A percentile compares a stretch with the other conserved stretches of the same genome.
Evolutionary conservation across 179 eudicot genomes (phyloP).

Genomic region (Monotropa hypopitys): DNA sequence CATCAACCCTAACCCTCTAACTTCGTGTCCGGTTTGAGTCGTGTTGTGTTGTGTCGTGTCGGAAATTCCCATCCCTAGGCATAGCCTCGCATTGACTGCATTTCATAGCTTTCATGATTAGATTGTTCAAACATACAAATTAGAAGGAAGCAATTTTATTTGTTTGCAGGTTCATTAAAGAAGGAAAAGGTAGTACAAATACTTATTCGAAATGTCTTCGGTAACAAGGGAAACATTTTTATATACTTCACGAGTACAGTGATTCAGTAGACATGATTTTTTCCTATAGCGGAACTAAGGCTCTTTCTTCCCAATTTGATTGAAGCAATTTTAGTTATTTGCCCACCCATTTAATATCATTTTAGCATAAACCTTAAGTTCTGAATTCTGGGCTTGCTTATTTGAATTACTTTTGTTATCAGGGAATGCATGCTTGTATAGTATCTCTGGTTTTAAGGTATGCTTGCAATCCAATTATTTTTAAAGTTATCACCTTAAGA

Average conservation of each 20-base stretch:
- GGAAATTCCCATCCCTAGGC: too few relatives aligned
- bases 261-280: neutral
- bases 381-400: conserved; percentile 4
- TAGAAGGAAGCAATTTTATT: neutral
- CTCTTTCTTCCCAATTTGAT: neutral
- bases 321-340: neutral
- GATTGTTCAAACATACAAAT: neutral
- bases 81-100: neutral
- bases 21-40: too few relatives aligned
- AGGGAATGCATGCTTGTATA: conserved; percentile 80
- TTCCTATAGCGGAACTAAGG: neutral
- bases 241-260: neutral
- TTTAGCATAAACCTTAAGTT: neutral
- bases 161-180: neutral
- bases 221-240: neutral
- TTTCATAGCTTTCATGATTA: neutral
- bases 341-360: neutral
- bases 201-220: neutral
- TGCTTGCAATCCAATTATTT: conserved; percentile 1
- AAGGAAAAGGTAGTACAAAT: neutral
- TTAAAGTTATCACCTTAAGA: neutral
- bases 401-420: conserved; percentile 16
- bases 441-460: conserved; percentile 56
- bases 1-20: too few relatives aligned
- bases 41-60: too few relatives aligned